Evolutionary conservation across 176 grass and related monocot species (phyloP).

Genomic region (Oryza brachyantha): DNA sequence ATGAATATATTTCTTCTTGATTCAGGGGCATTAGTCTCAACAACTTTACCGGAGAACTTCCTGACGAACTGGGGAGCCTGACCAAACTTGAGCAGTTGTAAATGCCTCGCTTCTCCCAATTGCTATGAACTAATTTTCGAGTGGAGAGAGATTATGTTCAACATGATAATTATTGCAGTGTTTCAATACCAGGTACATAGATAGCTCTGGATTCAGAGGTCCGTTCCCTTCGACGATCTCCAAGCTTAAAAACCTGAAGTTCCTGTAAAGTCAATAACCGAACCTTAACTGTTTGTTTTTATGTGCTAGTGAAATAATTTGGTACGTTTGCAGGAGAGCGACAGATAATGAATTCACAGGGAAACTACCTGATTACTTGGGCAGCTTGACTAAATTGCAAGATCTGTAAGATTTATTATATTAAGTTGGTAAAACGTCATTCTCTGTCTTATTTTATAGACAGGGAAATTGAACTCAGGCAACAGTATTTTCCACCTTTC

Average conservation of each 20-base stretch:
- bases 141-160: not conserved
- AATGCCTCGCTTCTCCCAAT: not conserved
- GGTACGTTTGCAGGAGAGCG: conserved; percentile 33
- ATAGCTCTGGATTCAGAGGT: conserved; percentile 62
- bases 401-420: conserved; percentile 16
- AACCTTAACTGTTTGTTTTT: not conserved
- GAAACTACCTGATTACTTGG: conserved; percentile 49
- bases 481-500: no score
- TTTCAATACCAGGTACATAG: conserved; percentile 48
- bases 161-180: not conserved
- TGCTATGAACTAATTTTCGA: not conserved
- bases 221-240: conserved; percentile 55
- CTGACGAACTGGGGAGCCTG: not conserved
- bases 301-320: not conserved
- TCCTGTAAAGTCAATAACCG: conserved; percentile 28
- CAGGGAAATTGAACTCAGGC: not conserved
- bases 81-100: conserved; percentile 14
- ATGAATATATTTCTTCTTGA: not conserved
- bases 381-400: conserved; percentile 35
- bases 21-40: not conserved
- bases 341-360: conserved; percentile 55
- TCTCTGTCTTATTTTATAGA: not conserved
- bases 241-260: conserved; percentile 46
- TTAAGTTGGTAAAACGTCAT: not conserved
- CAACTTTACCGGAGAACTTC: not conserved